These are phyloP conservation scores for slime mould (Dictyostelium discoideum) DNA, from an alignment of 78 protist genomes.

Conservation along the genomic window DNA sequence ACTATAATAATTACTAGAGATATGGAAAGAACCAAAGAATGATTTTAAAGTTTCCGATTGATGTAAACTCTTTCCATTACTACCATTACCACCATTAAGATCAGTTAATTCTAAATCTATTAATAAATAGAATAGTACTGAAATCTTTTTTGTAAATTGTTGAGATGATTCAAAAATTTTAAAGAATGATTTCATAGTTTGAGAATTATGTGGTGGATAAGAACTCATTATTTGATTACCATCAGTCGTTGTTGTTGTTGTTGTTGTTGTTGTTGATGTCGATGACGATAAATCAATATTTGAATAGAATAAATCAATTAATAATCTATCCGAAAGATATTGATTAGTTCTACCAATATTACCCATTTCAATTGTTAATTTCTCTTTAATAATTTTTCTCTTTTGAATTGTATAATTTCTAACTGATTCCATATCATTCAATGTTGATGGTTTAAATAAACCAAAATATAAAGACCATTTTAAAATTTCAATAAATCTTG, in stretches of 20 bases:
- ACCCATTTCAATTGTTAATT: neutral
- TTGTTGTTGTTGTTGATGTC: neutral
- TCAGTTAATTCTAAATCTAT: conserved; percentile 17
- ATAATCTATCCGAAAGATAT: neutral
- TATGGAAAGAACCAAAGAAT: conserved; percentile 8
- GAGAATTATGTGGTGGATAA: conserved; percentile 40
- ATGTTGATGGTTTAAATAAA: neutral
- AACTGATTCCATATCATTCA: neutral
- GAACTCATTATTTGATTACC: neutral
- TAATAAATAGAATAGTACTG: conserved; percentile 7
- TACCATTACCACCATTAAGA: neutral
- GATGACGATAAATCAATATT: neutral
- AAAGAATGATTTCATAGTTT: conserved; percentile 6
- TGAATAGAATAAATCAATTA: conserved; percentile 46
- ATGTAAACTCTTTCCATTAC: neutral
- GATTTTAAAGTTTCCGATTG: conserved; percentile 10
- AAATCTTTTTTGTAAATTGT: neutral
- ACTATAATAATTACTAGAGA: neutral
- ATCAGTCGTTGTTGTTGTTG: neutral
- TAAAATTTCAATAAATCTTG: conserved; percentile 18
- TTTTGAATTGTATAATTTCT: neutral
- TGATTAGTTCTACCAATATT: neutral
- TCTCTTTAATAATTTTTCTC: neutral
- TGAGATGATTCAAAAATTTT: neutral
- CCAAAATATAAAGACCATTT: conserved; percentile 31